A percentile compares a stretch with the other conserved stretches of the same genome.
Evolutionary conservation across 2,329 filamentous ascomycete genomes (phyloP).

Genomic region (Chaetomiaceae sp.): DNA sequence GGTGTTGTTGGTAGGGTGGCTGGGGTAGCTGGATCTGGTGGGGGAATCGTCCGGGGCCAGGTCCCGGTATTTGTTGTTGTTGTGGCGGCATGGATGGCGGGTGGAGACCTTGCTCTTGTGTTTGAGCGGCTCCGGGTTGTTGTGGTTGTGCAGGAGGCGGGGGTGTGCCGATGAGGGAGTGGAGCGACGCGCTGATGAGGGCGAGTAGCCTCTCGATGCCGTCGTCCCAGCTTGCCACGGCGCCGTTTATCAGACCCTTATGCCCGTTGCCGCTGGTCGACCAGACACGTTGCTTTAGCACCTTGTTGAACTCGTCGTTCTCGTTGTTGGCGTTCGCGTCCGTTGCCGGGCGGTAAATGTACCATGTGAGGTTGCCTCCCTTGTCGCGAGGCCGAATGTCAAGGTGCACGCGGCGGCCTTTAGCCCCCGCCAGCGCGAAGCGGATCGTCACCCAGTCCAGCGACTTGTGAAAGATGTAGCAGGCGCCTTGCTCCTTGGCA

Average conservation of each 20-base stretch:
- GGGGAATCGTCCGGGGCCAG: neutral
- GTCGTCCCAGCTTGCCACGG: constrained; percentile 39
- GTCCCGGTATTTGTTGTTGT: neutral
- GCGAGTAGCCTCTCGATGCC: constrained; percentile 43
- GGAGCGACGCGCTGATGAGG: constrained; percentile 44
- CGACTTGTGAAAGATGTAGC: constrained; percentile 49
- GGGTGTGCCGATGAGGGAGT: constrained; percentile 29
- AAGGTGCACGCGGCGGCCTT: constrained; percentile 38
- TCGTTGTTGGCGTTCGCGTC: constrained; percentile 28
- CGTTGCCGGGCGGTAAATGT: constrained; percentile 14
- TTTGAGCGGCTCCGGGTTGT: constrained; percentile 13
- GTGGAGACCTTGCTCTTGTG: constrained; percentile 5
- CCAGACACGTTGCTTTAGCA: constrained; percentile 43
- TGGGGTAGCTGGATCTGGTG: constrained; percentile 3
- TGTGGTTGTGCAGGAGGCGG: constrained; percentile 14
- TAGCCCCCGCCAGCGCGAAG: constrained; percentile 41
- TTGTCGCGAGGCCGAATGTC: constrained; percentile 48
- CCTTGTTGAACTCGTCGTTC: constrained; percentile 34
- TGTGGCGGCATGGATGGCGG: neutral
- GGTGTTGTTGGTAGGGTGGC: neutral
- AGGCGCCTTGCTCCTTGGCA: constrained; percentile 40
- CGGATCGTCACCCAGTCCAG: constrained; percentile 55
- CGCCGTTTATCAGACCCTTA: constrained; percentile 44
- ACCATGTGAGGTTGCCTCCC: constrained; percentile 36
- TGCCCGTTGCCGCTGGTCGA: constrained; percentile 41